Conservation (phyloP, 441 rosid genomes). For the Pelargonium fulgidum region DNA sequence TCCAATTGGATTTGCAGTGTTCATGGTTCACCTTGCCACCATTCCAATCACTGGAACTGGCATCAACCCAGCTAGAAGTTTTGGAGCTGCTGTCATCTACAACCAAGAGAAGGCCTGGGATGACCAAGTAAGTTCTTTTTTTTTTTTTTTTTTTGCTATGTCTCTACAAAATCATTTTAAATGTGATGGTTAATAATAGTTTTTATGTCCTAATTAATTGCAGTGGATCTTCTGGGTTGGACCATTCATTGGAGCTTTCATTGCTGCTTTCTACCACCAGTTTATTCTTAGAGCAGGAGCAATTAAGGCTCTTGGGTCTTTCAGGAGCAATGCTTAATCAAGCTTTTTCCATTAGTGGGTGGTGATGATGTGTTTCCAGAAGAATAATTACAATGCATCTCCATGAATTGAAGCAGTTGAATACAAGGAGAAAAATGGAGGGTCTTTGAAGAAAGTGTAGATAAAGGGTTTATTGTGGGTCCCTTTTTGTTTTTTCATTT, state of each 20-base stretch:
- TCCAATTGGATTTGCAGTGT: constrained; percentile 29
- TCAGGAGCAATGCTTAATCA: constrained; percentile 6
- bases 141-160: too few relatives aligned
- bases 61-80: constrained; percentile 36
- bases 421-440: too few relatives aligned
- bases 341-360: background rate
- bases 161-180: too few relatives aligned
- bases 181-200: background rate
- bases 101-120: constrained; percentile 32
- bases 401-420: background rate
- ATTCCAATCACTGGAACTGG: constrained; percentile 36
- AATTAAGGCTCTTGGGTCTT: constrained; percentile 2
- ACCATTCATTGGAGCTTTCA: constrained; percentile 6
- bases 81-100: constrained; percentile 35
- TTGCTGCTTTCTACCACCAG: constrained; percentile 7
- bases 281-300: constrained; percentile 5
- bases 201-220: background rate
- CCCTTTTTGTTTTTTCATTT: too few relatives aligned
- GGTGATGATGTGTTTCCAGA: background rate
- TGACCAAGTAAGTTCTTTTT: constrained; percentile 20
- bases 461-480: background rate
- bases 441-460: background rate
- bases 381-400: background rate
- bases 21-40: constrained; percentile 35
- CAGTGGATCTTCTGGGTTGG: constrained; percentile 7